Evolutionary conservation across 306 rosid species (phyloP).

Genomic region (Prunus dulcis): DNA sequence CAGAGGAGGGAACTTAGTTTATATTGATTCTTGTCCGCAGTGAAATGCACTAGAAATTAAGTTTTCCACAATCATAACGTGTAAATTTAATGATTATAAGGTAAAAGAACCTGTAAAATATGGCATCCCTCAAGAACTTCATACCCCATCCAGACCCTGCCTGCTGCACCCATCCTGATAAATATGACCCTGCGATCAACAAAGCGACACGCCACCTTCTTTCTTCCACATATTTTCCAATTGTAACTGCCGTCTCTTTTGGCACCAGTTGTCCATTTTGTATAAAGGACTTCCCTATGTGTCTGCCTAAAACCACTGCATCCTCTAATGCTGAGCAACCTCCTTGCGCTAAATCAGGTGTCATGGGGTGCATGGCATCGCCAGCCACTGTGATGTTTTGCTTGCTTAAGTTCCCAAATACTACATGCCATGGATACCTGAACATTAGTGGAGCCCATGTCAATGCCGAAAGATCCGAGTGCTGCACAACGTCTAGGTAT

Average conservation of each 20-base stretch:
- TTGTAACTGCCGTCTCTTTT: background rate
- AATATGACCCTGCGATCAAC: slow-evolving; percentile 10
- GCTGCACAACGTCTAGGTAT: background rate
- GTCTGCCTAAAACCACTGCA: slow-evolving; percentile 17
- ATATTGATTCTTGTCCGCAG: too few relatives aligned
- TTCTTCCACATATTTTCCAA: slow-evolving; percentile 12
- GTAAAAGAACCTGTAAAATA: slow-evolving; percentile 14
- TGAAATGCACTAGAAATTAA: background rate
- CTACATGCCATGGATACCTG: slow-evolving; percentile 15
- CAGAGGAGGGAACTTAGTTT: too few relatives aligned
- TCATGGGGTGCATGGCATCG: slow-evolving; percentile 29
- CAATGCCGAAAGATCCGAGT: slow-evolving; percentile 17
- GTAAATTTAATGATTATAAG: background rate
- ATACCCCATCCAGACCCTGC: slow-evolving; percentile 8
- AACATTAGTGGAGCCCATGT: slow-evolving; percentile 15
- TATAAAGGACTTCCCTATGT: background rate
- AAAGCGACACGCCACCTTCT: slow-evolving; percentile 21
- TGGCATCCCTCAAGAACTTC: slow-evolving; percentile 17
- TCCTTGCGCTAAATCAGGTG: slow-evolving; percentile 18
- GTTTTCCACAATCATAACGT: slow-evolving; percentile 23
- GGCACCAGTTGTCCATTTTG: background rate
- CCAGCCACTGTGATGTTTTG: slow-evolving; percentile 19
- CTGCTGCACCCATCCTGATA: slow-evolving; percentile 25
- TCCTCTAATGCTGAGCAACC: slow-evolving; percentile 18
- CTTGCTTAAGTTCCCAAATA: slow-evolving; percentile 11